Conservation (phyloP, 108 stramenopile species). For the Pseudonitzschia multistriata region DNA sequence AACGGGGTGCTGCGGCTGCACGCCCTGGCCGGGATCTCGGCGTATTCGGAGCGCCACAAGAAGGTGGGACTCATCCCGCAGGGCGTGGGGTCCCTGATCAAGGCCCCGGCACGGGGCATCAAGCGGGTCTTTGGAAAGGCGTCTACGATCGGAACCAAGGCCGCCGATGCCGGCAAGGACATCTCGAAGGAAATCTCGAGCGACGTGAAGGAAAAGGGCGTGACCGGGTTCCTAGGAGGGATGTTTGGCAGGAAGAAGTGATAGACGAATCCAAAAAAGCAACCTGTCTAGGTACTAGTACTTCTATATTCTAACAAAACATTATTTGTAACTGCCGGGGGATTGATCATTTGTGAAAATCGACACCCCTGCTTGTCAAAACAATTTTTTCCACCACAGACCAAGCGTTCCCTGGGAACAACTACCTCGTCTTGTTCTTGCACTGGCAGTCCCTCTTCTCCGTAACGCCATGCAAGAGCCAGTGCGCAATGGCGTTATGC, state of each 20-base stretch:
- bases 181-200: slow-evolving; percentile 67
- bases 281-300: too few relatives aligned
- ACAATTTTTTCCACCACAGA: too few relatives aligned
- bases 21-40: slow-evolving; percentile 81
- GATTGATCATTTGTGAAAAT: too few relatives aligned
- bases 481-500: too few relatives aligned
- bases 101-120: slow-evolving; percentile 67
- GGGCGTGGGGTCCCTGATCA: slow-evolving; percentile 69
- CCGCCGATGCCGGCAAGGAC: slow-evolving; percentile 77
- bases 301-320: too few relatives aligned
- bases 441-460: too few relatives aligned
- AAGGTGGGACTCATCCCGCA: slow-evolving; percentile 34
- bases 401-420: too few relatives aligned
- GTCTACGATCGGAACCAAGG: slow-evolving; percentile 61
- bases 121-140: slow-evolving; percentile 76
- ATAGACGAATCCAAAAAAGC: neutral
- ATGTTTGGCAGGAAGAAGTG: slow-evolving; percentile 46
- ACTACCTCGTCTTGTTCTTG: too few relatives aligned
- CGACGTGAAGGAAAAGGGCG: slow-evolving; percentile 51
- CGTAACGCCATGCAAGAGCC: too few relatives aligned
- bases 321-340: too few relatives aligned
- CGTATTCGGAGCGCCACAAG: slow-evolving; percentile 67
- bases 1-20: slow-evolving; percentile 81
- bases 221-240: slow-evolving; percentile 50
- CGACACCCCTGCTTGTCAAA: too few relatives aligned